Evolutionary conservation across 495 filamentous ascomycete genomes (phyloP).

Genomic region (Neurospora hispaniola): DNA sequence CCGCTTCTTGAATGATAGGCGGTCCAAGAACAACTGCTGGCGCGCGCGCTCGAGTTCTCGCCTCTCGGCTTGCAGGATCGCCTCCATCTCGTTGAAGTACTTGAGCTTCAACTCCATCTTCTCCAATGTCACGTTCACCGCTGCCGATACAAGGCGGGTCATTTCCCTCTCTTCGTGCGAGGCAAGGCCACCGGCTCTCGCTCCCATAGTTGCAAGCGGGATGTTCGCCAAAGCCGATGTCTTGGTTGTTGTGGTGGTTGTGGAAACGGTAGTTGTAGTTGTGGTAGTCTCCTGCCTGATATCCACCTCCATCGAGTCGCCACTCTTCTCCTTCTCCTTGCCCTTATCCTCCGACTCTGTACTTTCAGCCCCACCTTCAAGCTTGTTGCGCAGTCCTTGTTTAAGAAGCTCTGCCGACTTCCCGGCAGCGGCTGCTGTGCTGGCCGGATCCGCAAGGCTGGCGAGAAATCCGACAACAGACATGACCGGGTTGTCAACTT

Average conservation of each 20-base stretch:
- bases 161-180: slow-evolving; percentile 95
- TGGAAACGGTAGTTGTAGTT: slow-evolving; percentile 29
- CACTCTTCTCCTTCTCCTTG: slow-evolving; percentile 43
- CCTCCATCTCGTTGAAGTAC: slow-evolving; percentile 94
- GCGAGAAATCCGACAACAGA: slow-evolving; percentile 90
- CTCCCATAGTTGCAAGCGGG: slow-evolving; percentile 74
- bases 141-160: slow-evolving; percentile 77
- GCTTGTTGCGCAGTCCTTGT: slow-evolving; percentile 56
- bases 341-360: slow-evolving; percentile 30
- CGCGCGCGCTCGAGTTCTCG: slow-evolving; percentile 83
- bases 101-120: slow-evolving; percentile 77
- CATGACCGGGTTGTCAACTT: slow-evolving; percentile 89
- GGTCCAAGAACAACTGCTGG: slow-evolving; percentile 87
- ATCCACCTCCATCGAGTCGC: slow-evolving; percentile 46
- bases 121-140: slow-evolving; percentile 74
- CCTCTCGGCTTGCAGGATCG: slow-evolving; percentile 80
- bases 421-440: slow-evolving; percentile 80
- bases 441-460: slow-evolving; percentile 73
- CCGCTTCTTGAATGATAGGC: slow-evolving; percentile 78
- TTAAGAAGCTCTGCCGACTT: slow-evolving; percentile 77
- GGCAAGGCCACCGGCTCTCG: slow-evolving; percentile 74
- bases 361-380: slow-evolving; percentile 52
- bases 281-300: slow-evolving; percentile 29
- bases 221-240: slow-evolving; percentile 62
- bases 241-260: slow-evolving; percentile 32